Evolutionary conservation across 1,284 basidiomycete species (phyloP).

Genomic region (Cryptococcus sp.): DNA sequence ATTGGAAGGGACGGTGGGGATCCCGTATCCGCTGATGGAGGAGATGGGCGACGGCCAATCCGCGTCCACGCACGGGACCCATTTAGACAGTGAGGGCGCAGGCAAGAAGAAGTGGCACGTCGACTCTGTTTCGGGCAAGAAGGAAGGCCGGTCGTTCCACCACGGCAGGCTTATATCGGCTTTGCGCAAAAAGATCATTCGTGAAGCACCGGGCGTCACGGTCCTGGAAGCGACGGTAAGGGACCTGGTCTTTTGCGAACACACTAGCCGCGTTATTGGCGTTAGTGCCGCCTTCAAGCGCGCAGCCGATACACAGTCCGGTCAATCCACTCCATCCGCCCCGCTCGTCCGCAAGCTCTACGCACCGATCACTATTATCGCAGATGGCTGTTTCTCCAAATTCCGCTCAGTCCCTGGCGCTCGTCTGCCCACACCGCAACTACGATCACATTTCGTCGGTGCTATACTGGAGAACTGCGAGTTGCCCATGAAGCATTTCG

Average conservation of each 20-base stretch:
- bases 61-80: not conserved
- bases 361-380: constrained; percentile 81
- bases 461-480: constrained; percentile 71
- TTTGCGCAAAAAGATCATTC: constrained; percentile 67
- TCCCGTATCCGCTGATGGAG: constrained; percentile 78
- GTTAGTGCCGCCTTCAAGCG: constrained; percentile 59
- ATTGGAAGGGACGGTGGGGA: constrained; percentile 56
- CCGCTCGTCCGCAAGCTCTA: constrained; percentile 51
- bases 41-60: constrained; percentile 41
- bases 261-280: constrained; percentile 64
- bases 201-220: constrained; percentile 52
- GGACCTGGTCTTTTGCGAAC: constrained; percentile 66
- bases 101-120: constrained; percentile 34
- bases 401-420: constrained; percentile 59
- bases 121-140: constrained; percentile 38
- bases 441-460: constrained; percentile 79
- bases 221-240: constrained; percentile 81
- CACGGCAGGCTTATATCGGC: constrained; percentile 90
- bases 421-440: constrained; percentile 56
- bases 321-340: not conserved
- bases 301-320: too few species aligned
- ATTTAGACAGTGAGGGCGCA: not conserved
- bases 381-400: constrained; percentile 93
- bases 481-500: constrained; percentile 79
- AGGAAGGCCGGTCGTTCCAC: constrained; percentile 79